Conservation (phyloP, 148 eudicot genomes). For the Vaccinium macrocarpon region DNA sequence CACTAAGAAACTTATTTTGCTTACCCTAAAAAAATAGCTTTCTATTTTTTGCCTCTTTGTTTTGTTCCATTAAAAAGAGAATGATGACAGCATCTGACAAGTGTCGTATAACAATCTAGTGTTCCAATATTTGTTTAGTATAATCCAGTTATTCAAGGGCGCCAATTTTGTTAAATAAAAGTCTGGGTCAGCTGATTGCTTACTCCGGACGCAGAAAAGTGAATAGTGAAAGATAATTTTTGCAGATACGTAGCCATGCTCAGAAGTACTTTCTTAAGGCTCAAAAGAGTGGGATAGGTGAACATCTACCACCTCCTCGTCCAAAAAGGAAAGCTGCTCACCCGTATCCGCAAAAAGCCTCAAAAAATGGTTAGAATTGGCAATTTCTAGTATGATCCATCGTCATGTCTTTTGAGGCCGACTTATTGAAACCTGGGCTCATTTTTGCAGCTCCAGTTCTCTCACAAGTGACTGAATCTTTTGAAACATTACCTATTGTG, state of each 20-base stretch:
- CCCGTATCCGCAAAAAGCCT: conserved; percentile 96
- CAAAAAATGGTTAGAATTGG: conserved; percentile 53
- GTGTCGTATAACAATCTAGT: neutral
- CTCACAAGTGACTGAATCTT: conserved; percentile 37
- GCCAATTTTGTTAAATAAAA: too few relatives aligned
- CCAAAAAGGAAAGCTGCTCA: conserved; percentile 98
- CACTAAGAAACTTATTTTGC: neutral
- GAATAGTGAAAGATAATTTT: conserved; percentile 18
- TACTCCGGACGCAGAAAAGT: neutral
- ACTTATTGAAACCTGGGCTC: conserved; percentile 9
- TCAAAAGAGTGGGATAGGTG: conserved; percentile 87
- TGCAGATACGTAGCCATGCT: conserved; percentile 99
- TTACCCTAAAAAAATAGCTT: neutral
- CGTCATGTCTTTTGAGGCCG: conserved; percentile 4
- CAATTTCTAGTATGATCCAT: neutral
- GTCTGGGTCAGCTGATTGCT: too few relatives aligned
- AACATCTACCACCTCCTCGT: conserved; percentile 97
- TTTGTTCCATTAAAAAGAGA: neutral
- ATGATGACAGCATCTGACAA: neutral
- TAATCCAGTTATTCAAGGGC: neutral
- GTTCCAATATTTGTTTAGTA: neutral
- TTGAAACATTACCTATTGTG: conserved; percentile 35
- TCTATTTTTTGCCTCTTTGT: neutral
- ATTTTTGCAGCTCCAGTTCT: conserved; percentile 42
- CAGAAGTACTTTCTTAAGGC: conserved; percentile 94